Conservation (phyloP, 345 rosid species). For the Arabis hirsuta region DNA sequence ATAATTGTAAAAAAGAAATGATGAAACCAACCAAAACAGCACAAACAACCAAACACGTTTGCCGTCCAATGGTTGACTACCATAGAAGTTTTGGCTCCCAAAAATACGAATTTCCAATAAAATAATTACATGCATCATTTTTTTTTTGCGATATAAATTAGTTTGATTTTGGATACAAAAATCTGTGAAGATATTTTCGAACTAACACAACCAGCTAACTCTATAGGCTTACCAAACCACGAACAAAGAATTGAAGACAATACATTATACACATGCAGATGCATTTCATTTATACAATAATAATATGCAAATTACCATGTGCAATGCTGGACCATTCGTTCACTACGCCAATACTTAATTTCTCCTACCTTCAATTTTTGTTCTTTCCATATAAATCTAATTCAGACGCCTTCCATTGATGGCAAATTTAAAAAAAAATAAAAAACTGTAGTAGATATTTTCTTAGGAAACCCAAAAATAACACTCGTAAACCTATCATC, state of each 20-base stretch:
- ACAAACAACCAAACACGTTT: background rate
- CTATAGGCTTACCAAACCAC: constrained; percentile 32
- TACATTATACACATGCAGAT: constrained; percentile 30
- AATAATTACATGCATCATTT: background rate
- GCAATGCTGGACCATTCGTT: constrained; percentile 38
- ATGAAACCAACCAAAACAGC: background rate
- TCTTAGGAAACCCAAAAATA: background rate
- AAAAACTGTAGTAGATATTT: constrained; percentile 4
- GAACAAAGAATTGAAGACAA: constrained; percentile 11
- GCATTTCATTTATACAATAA: constrained; percentile 19
- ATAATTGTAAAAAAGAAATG: background rate
- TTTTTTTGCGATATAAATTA: background rate
- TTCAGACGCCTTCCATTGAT: constrained; percentile 11
- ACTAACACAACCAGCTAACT: constrained; percentile 12
- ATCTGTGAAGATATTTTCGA: background rate
- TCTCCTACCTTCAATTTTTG: constrained; percentile 23
- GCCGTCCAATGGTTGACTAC: background rate
- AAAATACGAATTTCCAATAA: background rate
- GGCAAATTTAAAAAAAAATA: background rate
- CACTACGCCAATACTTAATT: constrained; percentile 34
- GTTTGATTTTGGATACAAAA: constrained; percentile 1
- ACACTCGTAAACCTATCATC: constrained; percentile 5
- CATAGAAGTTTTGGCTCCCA: background rate
- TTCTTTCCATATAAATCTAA: constrained; percentile 18
- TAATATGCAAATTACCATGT: constrained; percentile 27